Conservation (phyloP, 495 filamentous ascomycete species). For the Penicillium goetzii region DNA sequence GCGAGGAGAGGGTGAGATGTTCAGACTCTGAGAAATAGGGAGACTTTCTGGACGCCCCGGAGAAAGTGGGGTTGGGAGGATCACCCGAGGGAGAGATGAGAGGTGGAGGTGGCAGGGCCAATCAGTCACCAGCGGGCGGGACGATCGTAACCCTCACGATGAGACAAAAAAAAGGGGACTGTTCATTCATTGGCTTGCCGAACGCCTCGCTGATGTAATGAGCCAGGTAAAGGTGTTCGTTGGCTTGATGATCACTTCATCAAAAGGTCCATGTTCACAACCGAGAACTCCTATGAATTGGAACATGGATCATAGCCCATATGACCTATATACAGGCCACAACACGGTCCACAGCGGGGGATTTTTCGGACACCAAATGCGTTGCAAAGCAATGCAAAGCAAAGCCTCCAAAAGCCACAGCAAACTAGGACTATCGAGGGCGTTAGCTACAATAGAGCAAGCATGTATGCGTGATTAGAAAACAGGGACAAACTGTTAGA, state of each 20-base stretch:
- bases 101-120: conserved; percentile 4
- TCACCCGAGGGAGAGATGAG: conserved; percentile 5
- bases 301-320: not conserved
- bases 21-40: not conserved
- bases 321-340: no score
- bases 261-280: not conserved
- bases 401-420: not conserved
- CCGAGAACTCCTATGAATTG: no score
- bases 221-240: not conserved
- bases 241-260: not conserved
- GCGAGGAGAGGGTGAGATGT: not conserved
- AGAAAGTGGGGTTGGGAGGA: conserved; percentile 8
- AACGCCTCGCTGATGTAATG: not conserved
- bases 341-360: no score
- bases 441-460: not conserved
- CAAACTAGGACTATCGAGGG: not conserved
- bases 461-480: not conserved
- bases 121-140: not conserved
- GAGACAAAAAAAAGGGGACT: not conserved
- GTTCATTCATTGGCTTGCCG: not conserved
- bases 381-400: not conserved
- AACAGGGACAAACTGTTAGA: not conserved
- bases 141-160: conserved; percentile 1
- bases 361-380: not conserved
- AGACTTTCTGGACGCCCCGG: not conserved